phyloP scores from a whole-genome alignment of 208 protist genomes.

The Trypanosomatidae sp. region DNA sequence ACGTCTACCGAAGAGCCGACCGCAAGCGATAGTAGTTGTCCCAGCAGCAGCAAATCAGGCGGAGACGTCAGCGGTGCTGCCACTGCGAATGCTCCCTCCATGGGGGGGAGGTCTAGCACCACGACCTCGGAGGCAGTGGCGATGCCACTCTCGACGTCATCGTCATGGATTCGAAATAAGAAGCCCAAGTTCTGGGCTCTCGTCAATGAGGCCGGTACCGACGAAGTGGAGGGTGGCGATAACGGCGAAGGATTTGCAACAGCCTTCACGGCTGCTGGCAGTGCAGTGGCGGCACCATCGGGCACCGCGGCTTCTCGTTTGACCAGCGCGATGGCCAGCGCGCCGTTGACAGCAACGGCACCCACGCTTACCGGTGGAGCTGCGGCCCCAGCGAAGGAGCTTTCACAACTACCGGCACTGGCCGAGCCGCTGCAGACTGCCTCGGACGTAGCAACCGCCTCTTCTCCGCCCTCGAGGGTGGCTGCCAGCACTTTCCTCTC shows the following conservation, averaged over 20 bases:
- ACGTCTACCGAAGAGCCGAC: neutral
- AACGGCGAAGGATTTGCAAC: neutral
- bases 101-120: neutral
- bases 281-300: neutral
- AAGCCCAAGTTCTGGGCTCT: constrained; percentile 38
- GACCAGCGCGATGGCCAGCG: neutral
- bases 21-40: neutral
- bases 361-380: neutral
- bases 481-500: neutral
- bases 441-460: neutral
- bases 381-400: neutral
- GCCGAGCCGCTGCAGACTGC: neutral
- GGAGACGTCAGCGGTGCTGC: neutral
- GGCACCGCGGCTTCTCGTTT: neutral
- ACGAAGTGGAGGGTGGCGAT: neutral
- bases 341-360: neutral
- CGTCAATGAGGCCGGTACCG: constrained; percentile 18
- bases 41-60: neutral
- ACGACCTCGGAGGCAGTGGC: neutral
- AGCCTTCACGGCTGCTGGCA: neutral
- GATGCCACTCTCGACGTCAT: constrained; percentile 16
- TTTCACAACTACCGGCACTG: neutral
- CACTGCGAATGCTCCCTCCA: neutral
- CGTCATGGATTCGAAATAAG: constrained; percentile 41
- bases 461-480: neutral